phyloP scores from a whole-genome alignment of 2,329 filamentous ascomycete species.

The Ophiostoma sp. region DNA sequence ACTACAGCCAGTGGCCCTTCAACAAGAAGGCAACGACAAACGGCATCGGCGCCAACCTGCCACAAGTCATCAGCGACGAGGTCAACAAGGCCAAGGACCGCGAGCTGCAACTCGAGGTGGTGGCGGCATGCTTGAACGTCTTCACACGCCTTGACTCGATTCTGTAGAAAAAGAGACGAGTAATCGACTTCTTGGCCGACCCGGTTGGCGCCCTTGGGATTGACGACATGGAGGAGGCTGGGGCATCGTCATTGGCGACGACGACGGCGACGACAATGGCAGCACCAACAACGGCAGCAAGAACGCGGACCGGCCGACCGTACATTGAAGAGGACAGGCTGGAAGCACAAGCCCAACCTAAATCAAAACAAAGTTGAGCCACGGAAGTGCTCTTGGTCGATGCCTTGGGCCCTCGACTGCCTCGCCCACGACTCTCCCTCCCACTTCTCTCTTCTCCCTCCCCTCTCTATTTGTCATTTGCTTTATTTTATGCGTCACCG shows the following conservation, averaged over 20 bases:
- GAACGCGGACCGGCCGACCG: no score
- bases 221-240: not conserved
- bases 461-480: not conserved
- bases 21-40: constrained; percentile 72
- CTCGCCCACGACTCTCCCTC: not conserved
- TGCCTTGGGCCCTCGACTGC: not conserved
- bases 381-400: not conserved
- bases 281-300: no score
- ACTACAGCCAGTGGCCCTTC: constrained; percentile 98
- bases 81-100: constrained; percentile 82
- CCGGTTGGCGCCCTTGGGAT: not conserved
- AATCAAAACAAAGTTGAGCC: not conserved
- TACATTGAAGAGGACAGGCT: not conserved
- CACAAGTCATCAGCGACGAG: constrained; percentile 81
- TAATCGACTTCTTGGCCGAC: not conserved
- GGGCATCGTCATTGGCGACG: not conserved
- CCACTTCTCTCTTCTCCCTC: not conserved
- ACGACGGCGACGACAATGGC: no score
- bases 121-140: constrained; percentile 92
- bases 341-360: not conserved
- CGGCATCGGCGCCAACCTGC: constrained; percentile 87
- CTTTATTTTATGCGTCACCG: not conserved
- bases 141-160: constrained; percentile 96
- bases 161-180: constrained; percentile 50
- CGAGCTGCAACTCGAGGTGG: constrained; percentile 93